Base-by-base conservation (phyloP, 1,284 basidiomycete genomes). In the Cutaneotrichosporon curvatum region DNA sequence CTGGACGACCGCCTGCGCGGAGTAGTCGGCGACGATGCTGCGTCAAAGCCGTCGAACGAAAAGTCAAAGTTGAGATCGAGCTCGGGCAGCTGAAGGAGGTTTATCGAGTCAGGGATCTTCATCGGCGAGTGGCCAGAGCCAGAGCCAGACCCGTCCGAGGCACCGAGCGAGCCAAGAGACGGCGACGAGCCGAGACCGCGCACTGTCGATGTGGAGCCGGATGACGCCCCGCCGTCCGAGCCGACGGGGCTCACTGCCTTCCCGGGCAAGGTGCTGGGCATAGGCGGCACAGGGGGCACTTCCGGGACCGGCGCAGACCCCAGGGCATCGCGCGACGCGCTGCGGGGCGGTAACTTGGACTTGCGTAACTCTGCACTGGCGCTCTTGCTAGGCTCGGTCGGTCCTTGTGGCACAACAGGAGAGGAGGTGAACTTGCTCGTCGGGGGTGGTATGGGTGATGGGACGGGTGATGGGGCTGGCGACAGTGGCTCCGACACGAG, bases 41-140 rank as follows among this genome's bases (percentile, higher is more conserved):
- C 25, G 25, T 38, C 48, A 18, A 43, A 35, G 10, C 53, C 54
- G 39, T 69, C 65, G 31, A 72, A 67, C 11, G 50, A 47, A 20
- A 62, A 57, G 42, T 63, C 61, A 20, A 72, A 62, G 15, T 60
- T 59, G 15, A 71, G 57, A 47, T 72, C 68, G 14, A 72, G 57
- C n/a, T 70, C 63, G 1, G 70, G 70, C 14, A 71, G 53, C 28
- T 63, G 56, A 9, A 70, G 54, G 2, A 70, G 53, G 48, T 65
- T 61, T 5, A 68, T 50, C 4, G 65, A 62, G 5, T 60, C 35
- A 10, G 20, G 31, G n/a, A n/a, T n/a, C n/a, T n/a, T n/a, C n/a
- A n/a, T n/a, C n/a, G n/a, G n/a, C n/a, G n/a, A n/a, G n/a, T n/a
- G 30, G 28, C 25, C 12, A 28, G 25, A 28, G 25, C 25, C 25